Evolutionary conservation across 306 rosid species (phyloP), one percentile per base, ranked within the genome.

Genomic region (Argentina anserina): DNA sequence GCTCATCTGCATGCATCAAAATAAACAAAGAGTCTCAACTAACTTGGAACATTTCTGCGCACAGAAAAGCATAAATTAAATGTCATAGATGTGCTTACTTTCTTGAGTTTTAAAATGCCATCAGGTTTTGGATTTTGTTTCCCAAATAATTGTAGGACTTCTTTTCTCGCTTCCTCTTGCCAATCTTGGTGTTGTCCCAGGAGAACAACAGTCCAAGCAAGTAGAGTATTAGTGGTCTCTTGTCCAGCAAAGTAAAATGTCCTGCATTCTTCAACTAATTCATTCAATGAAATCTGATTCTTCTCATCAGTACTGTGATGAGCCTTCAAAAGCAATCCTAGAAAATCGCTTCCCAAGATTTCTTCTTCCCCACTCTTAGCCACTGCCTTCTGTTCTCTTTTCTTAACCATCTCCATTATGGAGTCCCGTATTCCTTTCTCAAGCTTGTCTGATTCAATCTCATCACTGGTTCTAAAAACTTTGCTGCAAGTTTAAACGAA

Each of bases 211-310:
- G 66, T 56, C 82, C 79, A 73, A 7, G 76, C 60, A 36, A 81
- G 79, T 70, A 77, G 36, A 26, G 28, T 65, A 12, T 21, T 73
- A 26, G 82, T 77, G 56, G 82, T 81, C 67, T 77, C 85, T 69
- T 81, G 85, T 10, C 82, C 71, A 9, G 77, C 68, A 67, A 80
- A 43, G 23, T 69, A 80, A 41, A 70, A 63, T 3, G 65, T 69
- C 61, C 74, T 77, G 73, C 85, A 81, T 23, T 81, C 85, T 26
- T 73, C 79, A 58, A 73, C 65, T 34, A 81, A 14, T 46, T 77
- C 69, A 4, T 73, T 64, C 40, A 73, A 52, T 5, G 82, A 81
- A 62, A 73, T 69, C 14, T 40, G 23, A 23, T 52, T 36, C 46
- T 74, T 77, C 33, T 63, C 46, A 40, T 73, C 12, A 18, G 55